These are phyloP conservation scores for Exophiala viscosa DNA, from an alignment of 2,329 filamentous ascomycete genomes.

Conservation along the genomic window DNA sequence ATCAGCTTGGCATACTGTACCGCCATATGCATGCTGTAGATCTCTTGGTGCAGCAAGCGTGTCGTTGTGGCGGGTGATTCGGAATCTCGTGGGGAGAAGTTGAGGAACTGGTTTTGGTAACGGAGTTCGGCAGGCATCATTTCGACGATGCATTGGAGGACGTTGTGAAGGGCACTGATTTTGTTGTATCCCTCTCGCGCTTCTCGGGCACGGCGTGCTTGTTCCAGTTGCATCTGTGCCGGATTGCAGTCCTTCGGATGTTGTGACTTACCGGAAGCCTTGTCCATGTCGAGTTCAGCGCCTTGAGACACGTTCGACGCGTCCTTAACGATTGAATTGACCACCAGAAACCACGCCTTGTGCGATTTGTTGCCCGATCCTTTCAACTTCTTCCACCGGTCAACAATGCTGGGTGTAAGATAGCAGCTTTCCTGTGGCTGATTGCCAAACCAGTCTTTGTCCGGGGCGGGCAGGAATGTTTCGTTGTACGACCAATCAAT, in stretches of 20 bases:
- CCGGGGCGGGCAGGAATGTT: slow-evolving; percentile 35
- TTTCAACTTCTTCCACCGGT: slow-evolving; percentile 34
- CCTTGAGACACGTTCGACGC: not conserved
- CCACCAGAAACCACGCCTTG: slow-evolving; percentile 40
- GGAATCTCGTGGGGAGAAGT: not conserved
- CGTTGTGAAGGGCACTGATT: slow-evolving; percentile 27
- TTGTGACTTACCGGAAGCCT: not conserved
- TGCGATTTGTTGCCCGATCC: slow-evolving; percentile 33
- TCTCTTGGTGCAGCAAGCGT: slow-evolving; percentile 24
- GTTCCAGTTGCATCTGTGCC: not conserved
- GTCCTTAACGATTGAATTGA: slow-evolving; percentile 35
- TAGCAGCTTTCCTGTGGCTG: slow-evolving; percentile 28
- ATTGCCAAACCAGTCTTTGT: slow-evolving; percentile 34
- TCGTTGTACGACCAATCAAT: slow-evolving; percentile 36
- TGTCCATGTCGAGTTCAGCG: not conserved
- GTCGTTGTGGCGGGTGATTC: not conserved
- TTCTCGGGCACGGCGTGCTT: not conserved
- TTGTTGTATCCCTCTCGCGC: slow-evolving; percentile 23
- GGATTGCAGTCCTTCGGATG: not conserved
- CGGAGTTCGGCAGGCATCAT: slow-evolving; percentile 31
- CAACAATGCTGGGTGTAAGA: slow-evolving; percentile 32
- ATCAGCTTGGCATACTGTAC: slow-evolving; percentile 35
- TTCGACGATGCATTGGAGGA: slow-evolving; percentile 24
- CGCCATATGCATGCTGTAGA: slow-evolving; percentile 36
- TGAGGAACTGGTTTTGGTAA: slow-evolving; percentile 33